A percentile compares a stretch with the other conserved stretches of the same genome.
Conservation (phyloP, 495 filamentous ascomycete genomes). For the Neurospora sp. region DNA sequence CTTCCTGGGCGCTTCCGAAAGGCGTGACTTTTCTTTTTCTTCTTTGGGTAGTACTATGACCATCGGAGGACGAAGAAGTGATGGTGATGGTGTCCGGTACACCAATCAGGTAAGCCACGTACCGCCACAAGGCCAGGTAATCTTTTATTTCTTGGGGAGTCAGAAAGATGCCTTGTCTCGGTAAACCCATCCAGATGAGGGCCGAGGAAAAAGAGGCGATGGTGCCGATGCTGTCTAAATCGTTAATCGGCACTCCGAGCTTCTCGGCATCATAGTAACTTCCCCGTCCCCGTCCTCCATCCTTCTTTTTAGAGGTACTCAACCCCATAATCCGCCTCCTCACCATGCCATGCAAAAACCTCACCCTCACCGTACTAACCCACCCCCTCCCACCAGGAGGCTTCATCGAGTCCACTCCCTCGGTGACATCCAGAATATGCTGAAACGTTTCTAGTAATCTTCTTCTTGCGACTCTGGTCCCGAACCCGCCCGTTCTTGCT, state of each 20-base stretch:
- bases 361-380: constrained; percentile 59
- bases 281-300: not conserved
- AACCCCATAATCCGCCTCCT: constrained; percentile 32
- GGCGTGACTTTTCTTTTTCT: constrained; percentile 45
- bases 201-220: constrained; percentile 57
- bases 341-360: constrained; percentile 64
- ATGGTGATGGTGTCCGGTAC: not conserved
- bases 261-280: constrained; percentile 41
- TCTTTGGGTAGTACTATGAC: not conserved
- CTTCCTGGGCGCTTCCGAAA: constrained; percentile 44
- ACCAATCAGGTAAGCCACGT: constrained; percentile 59
- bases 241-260: constrained; percentile 61
- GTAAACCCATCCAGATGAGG: constrained; percentile 58
- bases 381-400: constrained; percentile 61
- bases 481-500: constrained; percentile 69
- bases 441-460: constrained; percentile 69
- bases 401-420: constrained; percentile 52
- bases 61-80: not conserved
- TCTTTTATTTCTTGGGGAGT: constrained; percentile 51
- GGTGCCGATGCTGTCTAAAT: constrained; percentile 63
- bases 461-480: constrained; percentile 53
- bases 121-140: constrained; percentile 68
- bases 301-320: not conserved
- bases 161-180: constrained; percentile 61
- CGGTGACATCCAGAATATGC: constrained; percentile 62